Percentiles rank a stretch among this genome's conserved stretches.
phyloP scores from a whole-genome alignment of 2,329 filamentous ascomycete species.

The Epichloe gansuensis region DNA sequence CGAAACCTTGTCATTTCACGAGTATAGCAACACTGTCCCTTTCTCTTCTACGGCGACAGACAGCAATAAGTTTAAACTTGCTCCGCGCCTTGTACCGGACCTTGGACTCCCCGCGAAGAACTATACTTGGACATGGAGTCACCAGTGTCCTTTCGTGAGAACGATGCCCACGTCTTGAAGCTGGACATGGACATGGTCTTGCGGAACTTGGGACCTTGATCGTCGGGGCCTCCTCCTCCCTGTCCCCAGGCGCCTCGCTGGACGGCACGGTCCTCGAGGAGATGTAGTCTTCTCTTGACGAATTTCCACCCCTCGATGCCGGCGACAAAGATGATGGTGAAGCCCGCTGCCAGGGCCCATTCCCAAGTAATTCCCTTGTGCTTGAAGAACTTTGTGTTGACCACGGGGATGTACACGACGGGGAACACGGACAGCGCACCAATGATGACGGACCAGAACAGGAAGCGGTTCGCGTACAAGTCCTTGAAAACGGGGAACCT shows the following conservation, averaged over 20 bases:
- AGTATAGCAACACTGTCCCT: no score
- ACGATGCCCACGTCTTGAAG: conserved; percentile 33
- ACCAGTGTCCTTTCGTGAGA: conserved; percentile 28
- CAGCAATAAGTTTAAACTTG: not conserved
- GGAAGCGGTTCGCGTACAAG: conserved; percentile 55
- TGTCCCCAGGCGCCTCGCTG: conserved; percentile 39
- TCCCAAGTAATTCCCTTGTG: conserved; percentile 62
- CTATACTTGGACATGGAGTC: conserved; percentile 20
- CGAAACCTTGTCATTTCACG: no score
- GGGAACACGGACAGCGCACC: conserved; percentile 52
- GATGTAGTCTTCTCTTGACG: conserved; percentile 43
- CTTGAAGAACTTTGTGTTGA: conserved; percentile 61
- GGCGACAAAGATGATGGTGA: conserved; percentile 49
- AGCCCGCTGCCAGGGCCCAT: conserved; percentile 55
- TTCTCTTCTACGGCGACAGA: no score
- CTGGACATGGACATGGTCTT: conserved; percentile 40
- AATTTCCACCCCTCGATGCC: conserved; percentile 64
- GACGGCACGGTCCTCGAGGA: conserved; percentile 40
- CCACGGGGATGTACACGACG: conserved; percentile 57
- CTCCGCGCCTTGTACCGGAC: conserved; percentile 1
- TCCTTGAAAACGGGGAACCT: conserved; percentile 45
- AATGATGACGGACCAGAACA: conserved; percentile 52
- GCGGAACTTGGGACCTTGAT: conserved; percentile 30
- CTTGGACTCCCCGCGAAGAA: conserved; percentile 9
- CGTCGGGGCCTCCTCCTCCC: conserved; percentile 37